Evolutionary conservation across 331 rosid genomes (phyloP).

Genomic region (Acacia pycnantha): DNA sequence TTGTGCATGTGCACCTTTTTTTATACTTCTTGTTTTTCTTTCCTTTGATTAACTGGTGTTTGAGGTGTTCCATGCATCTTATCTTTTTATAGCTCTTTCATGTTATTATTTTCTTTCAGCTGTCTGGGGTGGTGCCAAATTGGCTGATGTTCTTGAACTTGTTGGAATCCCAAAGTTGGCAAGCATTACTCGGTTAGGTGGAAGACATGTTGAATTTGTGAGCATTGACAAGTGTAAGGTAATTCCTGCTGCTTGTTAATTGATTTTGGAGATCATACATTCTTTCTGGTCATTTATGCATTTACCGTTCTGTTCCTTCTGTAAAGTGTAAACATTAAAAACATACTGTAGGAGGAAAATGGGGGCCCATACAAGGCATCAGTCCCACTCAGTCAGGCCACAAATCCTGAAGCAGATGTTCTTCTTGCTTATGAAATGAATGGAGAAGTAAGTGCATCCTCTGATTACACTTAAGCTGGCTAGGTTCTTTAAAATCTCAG

Average conservation of each 20-base stretch:
- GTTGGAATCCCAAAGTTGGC: slow-evolving; percentile 74
- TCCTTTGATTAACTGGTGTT: neutral
- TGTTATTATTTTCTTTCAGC: slow-evolving; percentile 49
- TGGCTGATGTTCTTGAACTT: slow-evolving; percentile 88
- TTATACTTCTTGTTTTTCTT: neutral
- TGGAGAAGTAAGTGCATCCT: slow-evolving; percentile 56
- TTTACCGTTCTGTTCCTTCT: neutral
- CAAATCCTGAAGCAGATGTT: slow-evolving; percentile 93
- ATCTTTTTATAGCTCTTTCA: slow-evolving; percentile 8
- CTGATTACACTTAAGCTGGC: neutral
- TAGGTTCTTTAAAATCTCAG: slow-evolving; percentile 2
- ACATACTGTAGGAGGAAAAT: slow-evolving; percentile 67
- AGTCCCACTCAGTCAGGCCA: slow-evolving; percentile 86
- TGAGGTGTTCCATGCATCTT: slow-evolving; percentile 4
- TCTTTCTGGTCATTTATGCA: slow-evolving; percentile 9
- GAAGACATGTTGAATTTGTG: slow-evolving; percentile 93
- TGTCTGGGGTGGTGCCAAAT: slow-evolving; percentile 92
- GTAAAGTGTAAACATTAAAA: neutral
- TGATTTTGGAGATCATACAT: neutral
- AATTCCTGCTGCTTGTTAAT: slow-evolving; percentile 27
- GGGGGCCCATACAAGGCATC: slow-evolving; percentile 99
- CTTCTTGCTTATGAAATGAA: slow-evolving; percentile 98
- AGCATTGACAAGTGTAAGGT: slow-evolving; percentile 94
- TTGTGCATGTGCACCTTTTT: neutral
- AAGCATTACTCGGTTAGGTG: slow-evolving; percentile 58